A percentile compares a stretch with the other conserved stretches of the same genome.
These are phyloP conservation scores for Exserohilum rostratum DNA, from an alignment of 2,329 filamentous ascomycete genomes.

Conservation along the genomic window DNA sequence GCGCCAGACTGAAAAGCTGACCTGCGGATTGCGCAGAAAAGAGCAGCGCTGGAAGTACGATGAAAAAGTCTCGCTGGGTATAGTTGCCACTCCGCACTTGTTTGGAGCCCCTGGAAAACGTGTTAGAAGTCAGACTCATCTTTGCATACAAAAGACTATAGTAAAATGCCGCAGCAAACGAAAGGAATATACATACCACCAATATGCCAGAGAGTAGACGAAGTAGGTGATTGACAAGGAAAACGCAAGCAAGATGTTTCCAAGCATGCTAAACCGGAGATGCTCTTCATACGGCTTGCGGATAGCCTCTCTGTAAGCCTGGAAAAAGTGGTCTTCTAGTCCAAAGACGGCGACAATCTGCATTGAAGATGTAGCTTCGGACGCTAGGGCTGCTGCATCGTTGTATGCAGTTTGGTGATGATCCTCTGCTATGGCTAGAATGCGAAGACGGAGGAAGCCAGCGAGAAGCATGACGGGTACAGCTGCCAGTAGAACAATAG, in stretches of 20 bases:
- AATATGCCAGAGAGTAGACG: conserved; percentile 57
- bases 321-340: conserved; percentile 49
- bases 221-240: conserved; percentile 56
- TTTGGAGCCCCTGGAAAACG: conserved; percentile 42
- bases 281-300: conserved; percentile 50
- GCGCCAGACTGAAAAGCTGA: conserved; percentile 55
- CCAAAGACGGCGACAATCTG: conserved; percentile 61
- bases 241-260: conserved; percentile 53
- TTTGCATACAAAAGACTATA: background rate
- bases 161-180: too few relatives aligned
- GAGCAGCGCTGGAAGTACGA: conserved; percentile 53
- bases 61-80: conserved; percentile 52
- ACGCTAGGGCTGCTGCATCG: conserved; percentile 67
- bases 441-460: conserved; percentile 55
- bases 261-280: conserved; percentile 48
- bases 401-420: conserved; percentile 69
- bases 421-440: conserved; percentile 64
- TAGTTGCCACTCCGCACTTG: conserved; percentile 53
- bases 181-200: conserved; percentile 46
- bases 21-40: conserved; percentile 56
- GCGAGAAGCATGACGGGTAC: conserved; percentile 56
- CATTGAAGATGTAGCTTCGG: conserved; percentile 70
- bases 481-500: conserved; percentile 56
- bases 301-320: conserved; percentile 47
- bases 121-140: background rate